Percentiles rank a stretch among this genome's conserved stretches.
Evolutionary conservation across 2,329 filamentous ascomycete genomes (phyloP).

Genomic region (Fusarium cyanostomum): DNA sequence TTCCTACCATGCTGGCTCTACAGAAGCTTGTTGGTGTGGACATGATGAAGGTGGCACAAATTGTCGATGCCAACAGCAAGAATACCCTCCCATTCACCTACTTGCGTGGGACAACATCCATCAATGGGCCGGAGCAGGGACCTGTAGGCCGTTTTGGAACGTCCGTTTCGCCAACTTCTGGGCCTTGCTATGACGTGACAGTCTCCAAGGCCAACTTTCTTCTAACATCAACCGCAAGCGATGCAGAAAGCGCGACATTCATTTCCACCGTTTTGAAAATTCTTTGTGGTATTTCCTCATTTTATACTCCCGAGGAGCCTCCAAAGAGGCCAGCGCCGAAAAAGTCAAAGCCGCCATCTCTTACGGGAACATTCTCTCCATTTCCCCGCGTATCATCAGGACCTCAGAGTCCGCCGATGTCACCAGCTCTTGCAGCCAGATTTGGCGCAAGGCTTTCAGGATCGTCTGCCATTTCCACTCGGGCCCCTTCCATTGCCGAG

Average conservation of each 20-base stretch:
- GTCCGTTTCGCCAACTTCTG: conserved; percentile 37
- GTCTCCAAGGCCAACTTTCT: conserved; percentile 66
- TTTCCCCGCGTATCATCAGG: conserved; percentile 41
- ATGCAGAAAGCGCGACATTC: conserved; percentile 63
- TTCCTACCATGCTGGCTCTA: conserved; percentile 65
- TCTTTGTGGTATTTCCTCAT: conserved; percentile 45
- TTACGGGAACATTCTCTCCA: conserved; percentile 45
- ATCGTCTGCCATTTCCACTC: conserved; percentile 26
- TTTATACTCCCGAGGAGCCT: conserved; percentile 55
- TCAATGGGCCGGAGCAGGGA: conserved; percentile 40
- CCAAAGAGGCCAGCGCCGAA: conserved; percentile 30
- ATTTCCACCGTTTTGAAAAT: conserved; percentile 62
- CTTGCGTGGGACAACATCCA: conserved; percentile 48
- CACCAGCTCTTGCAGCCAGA: conserved; percentile 24
- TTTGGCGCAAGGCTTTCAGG: conserved; percentile 16
- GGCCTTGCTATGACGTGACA: conserved; percentile 44
- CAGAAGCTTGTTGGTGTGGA: conserved; percentile 66
- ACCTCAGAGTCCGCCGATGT: conserved; percentile 37
- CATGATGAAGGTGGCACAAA: conserved; percentile 66
- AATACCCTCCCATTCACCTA: conserved; percentile 52
- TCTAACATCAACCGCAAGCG: conserved; percentile 63
- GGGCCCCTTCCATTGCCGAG: conserved; percentile 48
- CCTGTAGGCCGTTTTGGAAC: conserved; percentile 31
- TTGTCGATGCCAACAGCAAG: conserved; percentile 57
- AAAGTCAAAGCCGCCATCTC: conserved; percentile 41